Percentiles rank a stretch among this genome's conserved stretches.
These are phyloP conservation scores for Lithohypha guttulata DNA, from an alignment of 2,329 filamentous ascomycete genomes.

Conservation along the genomic window DNA sequence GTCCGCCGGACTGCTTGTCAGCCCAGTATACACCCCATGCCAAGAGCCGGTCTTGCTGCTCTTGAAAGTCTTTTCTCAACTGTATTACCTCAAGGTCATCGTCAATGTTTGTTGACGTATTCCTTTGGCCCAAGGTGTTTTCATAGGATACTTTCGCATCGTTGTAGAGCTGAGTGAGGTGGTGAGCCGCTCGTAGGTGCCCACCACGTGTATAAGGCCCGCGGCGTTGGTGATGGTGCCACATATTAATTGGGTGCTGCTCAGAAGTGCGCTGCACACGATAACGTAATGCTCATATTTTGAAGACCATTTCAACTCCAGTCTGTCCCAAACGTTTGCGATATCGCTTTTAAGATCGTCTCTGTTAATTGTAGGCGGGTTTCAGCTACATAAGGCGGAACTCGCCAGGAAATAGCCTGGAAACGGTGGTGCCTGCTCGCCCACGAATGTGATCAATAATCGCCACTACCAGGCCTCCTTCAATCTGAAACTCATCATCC, in stretches of 20 bases:
- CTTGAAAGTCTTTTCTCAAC: slow-evolving; percentile 49
- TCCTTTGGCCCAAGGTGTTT: slow-evolving; percentile 23
- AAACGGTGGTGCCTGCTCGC: too few species aligned
- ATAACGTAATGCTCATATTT: too few species aligned
- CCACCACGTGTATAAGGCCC: background rate
- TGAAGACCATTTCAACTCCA: too few species aligned
- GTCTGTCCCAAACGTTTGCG: too few species aligned
- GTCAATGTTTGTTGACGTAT: slow-evolving; percentile 19
- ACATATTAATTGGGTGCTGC: slow-evolving; percentile 2
- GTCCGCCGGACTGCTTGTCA: slow-evolving; percentile 44
- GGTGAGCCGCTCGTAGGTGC: background rate
- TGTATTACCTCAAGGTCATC: slow-evolving; percentile 44
- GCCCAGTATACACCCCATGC: slow-evolving; percentile 58
- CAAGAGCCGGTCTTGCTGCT: slow-evolving; percentile 53
- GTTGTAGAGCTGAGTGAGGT: slow-evolving; percentile 50
- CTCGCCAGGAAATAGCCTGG: too few species aligned
- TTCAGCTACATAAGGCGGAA: too few species aligned
- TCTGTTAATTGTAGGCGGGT: too few species aligned
- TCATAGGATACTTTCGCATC: slow-evolving; percentile 51
- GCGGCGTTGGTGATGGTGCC: slow-evolving; percentile 6
- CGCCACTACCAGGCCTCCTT: too few species aligned
- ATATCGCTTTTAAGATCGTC: too few species aligned
- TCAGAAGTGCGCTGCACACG: slow-evolving; percentile 6
- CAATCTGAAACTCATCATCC: too few species aligned
- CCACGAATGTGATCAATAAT: too few species aligned